These are phyloP conservation scores for Solanum sejunctum DNA, from an alignment of 257 asterid genomes.

Conservation along the genomic window DNA sequence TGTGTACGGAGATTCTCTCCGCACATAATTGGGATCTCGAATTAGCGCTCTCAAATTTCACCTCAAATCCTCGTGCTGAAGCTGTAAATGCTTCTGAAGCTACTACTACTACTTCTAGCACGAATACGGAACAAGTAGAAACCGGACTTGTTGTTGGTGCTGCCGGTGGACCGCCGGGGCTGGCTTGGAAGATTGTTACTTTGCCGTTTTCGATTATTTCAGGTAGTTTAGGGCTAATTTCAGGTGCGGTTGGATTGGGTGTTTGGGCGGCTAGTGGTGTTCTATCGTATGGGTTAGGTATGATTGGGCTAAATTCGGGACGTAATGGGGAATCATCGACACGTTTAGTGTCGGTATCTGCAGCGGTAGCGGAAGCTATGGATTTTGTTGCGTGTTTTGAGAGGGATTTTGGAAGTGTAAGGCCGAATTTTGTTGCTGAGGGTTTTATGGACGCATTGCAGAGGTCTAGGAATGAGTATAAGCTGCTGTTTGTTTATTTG, in stretches of 20 bases:
- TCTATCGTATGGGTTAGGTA: slow-evolving; percentile 58
- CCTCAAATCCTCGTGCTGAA: slow-evolving; percentile 10
- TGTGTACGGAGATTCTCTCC: slow-evolving; percentile 78
- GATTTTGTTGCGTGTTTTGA: slow-evolving; percentile 58
- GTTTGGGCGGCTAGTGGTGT: slow-evolving; percentile 88
- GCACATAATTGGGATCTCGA: slow-evolving; percentile 98
- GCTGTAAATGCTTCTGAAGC: slow-evolving; percentile 4
- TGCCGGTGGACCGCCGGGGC: slow-evolving; percentile 47
- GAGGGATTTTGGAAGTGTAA: slow-evolving; percentile 50
- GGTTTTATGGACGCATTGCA: slow-evolving; percentile 93
- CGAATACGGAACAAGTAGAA: slow-evolving; percentile 1
- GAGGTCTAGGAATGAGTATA: slow-evolving; percentile 79
- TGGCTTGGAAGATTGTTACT: slow-evolving; percentile 76
- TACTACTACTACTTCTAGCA: background rate
- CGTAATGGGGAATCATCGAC: slow-evolving; percentile 18
- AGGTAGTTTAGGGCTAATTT: slow-evolving; percentile 63
- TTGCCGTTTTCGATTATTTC: slow-evolving; percentile 84
- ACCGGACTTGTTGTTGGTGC: slow-evolving; percentile 30
- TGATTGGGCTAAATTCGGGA: slow-evolving; percentile 44
- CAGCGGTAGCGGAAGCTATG: slow-evolving; percentile 54
- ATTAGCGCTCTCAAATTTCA: slow-evolving; percentile 65
- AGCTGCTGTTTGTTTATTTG: slow-evolving; percentile 83
- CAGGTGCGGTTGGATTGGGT: slow-evolving; percentile 78
- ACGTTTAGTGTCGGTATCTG: slow-evolving; percentile 53
- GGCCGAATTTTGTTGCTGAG: slow-evolving; percentile 69